Evolutionary conservation across 2,329 filamentous ascomycete species (phyloP).

Genomic region (Metarhizium sp.): DNA sequence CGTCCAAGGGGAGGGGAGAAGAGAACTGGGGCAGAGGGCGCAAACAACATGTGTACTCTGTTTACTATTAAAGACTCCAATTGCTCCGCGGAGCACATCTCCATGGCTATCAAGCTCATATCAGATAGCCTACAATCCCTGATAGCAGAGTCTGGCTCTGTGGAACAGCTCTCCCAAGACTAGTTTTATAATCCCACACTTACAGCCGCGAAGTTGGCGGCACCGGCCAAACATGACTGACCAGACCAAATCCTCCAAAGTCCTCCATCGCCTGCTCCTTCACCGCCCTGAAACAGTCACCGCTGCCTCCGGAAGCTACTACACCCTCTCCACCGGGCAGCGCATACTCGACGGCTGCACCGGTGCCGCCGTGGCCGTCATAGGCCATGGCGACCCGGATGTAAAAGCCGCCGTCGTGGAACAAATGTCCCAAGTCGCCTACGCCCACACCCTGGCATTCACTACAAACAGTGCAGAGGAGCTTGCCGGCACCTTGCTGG

Average conservation of each 20-base stretch:
- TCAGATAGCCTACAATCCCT: background rate
- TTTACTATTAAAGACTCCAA: no score
- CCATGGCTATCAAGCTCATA: background rate
- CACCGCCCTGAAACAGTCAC: slow-evolving; percentile 24
- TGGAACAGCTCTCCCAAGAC: no score
- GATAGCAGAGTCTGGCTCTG: no score
- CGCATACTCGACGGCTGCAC: slow-evolving; percentile 60
- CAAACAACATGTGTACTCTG: background rate
- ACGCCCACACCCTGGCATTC: slow-evolving; percentile 20
- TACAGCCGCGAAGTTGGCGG: no score
- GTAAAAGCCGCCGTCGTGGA: slow-evolving; percentile 49
- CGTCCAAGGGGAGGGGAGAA: no score
- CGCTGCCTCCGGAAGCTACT: slow-evolving; percentile 29
- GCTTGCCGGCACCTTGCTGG: slow-evolving; percentile 25
- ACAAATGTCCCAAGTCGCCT: slow-evolving; percentile 50
- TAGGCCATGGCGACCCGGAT: slow-evolving; percentile 57
- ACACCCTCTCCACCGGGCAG: slow-evolving; percentile 22
- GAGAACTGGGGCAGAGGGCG: background rate
- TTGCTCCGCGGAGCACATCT: background rate
- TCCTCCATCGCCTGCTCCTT: slow-evolving; percentile 26
- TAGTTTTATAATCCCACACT: no score
- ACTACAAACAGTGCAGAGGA: slow-evolving; percentile 42
- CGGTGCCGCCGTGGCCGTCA: slow-evolving; percentile 47
- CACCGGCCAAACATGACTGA: background rate
- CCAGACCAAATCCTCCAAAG: slow-evolving; percentile 9